phyloP scores from a whole-genome alignment of 202 grass and related monocot species.

The Digitaria exilis region DNA sequence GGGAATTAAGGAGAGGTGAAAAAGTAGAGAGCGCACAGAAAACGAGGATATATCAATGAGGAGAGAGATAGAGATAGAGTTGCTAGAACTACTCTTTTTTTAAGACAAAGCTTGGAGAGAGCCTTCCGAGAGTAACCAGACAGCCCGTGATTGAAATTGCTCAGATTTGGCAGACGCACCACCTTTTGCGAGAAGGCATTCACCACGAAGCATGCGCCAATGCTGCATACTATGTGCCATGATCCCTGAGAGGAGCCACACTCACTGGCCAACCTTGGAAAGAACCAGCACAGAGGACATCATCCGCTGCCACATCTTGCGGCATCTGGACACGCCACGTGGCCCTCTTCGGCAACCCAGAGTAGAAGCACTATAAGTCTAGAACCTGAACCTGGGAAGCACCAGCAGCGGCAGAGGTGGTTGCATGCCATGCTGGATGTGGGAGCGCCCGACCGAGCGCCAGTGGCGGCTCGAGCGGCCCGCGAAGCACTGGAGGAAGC shows the following conservation, averaged over 20 bases:
- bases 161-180: background rate
- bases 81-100: too few species aligned
- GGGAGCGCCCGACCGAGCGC: background rate
- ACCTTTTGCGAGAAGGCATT: conserved; percentile 7
- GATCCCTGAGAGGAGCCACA: background rate
- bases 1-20: too few species aligned
- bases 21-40: too few species aligned
- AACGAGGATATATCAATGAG: too few species aligned
- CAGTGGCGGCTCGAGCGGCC: background rate
- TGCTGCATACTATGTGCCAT: background rate
- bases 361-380: background rate
- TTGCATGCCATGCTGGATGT: background rate
- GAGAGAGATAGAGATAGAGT: too few species aligned
- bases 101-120: too few species aligned
- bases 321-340: background rate
- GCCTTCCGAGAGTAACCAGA: background rate
- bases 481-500: background rate
- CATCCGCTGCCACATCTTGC: background rate
- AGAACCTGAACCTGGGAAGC: conserved; percentile 14
- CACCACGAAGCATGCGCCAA: conserved; percentile 6
- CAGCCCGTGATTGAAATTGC: background rate
- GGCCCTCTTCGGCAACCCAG: background rate
- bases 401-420: conserved; percentile 9
- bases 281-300: conserved; percentile 8
- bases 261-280: background rate